Percentiles rank a stretch among this genome's conserved stretches.
These are phyloP conservation scores for Fusarium subtropicale DNA, from an alignment of 2,329 filamentous ascomycete species.

Conservation along the genomic window DNA sequence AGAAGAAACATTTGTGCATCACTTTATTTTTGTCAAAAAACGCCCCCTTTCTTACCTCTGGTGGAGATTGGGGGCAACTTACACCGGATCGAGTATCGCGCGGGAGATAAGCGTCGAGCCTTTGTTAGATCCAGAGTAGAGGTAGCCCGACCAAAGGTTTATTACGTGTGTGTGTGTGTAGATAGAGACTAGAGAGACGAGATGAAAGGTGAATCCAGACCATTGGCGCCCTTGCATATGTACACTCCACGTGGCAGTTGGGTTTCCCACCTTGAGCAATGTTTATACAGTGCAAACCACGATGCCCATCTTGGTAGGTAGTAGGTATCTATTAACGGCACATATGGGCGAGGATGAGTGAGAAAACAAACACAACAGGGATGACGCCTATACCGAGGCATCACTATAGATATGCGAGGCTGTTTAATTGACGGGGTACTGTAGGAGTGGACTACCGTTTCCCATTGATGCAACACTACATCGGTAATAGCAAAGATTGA, in stretches of 20 bases:
- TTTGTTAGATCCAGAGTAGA: neutral
- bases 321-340: neutral
- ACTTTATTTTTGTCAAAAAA: neutral
- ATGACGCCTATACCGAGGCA: neutral
- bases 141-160: neutral
- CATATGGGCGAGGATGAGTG: neutral
- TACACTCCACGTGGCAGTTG: constrained; percentile 42
- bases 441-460: neutral
- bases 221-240: constrained; percentile 34
- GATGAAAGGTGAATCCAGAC: neutral
- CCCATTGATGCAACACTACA: neutral
- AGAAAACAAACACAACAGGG: neutral
- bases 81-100: constrained; percentile 18
- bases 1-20: neutral
- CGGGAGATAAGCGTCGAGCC: neutral
- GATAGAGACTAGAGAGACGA: neutral
- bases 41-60: neutral
- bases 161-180: neutral
- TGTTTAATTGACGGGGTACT: neutral
- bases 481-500: neutral
- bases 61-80: constrained; percentile 7
- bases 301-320: neutral
- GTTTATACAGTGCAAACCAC: constrained; percentile 9
- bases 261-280: neutral
- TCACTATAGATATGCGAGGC: neutral